A percentile compares a stretch with the other conserved stretches of the same genome.
phyloP scores from a whole-genome alignment of 2,329 filamentous ascomycete species.

The Ceratocystis lukuohia region DNA sequence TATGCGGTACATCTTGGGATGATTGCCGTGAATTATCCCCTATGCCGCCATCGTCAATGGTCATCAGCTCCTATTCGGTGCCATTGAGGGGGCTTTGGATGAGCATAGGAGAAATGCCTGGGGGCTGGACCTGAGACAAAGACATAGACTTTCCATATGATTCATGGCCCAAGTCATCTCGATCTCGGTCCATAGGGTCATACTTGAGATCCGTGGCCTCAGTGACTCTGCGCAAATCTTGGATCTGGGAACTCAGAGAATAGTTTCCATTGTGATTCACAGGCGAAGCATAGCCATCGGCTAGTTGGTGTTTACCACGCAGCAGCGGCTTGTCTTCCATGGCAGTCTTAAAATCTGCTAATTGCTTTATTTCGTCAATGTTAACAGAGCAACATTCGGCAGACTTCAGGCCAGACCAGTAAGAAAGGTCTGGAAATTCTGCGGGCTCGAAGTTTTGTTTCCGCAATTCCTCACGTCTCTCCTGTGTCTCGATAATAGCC shows the following conservation, averaged over 20 bases:
- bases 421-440: not conserved
- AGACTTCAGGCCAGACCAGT: not conserved
- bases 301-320: not conserved
- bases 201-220: not conserved
- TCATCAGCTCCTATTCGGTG: not conserved
- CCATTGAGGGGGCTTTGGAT: not conserved
- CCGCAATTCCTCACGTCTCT: not conserved
- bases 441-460: not conserved
- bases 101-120: not conserved
- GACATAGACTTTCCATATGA: not conserved
- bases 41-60: not conserved
- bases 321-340: not conserved
- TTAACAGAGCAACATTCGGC: not conserved
- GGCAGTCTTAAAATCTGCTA: not conserved
- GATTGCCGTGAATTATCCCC: not conserved
- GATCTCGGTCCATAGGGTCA: not conserved
- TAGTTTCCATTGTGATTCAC: not conserved
- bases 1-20: not conserved
- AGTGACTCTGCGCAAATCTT: not conserved
- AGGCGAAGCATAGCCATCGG: not conserved
- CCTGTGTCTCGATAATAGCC: conserved; percentile 1
- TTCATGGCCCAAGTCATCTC: not conserved
- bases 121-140: not conserved
- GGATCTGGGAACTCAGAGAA: not conserved
- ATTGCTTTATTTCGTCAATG: not conserved